These are phyloP conservation scores for Barbatosphaeria neglecta DNA, from an alignment of 495 filamentous ascomycete species.

Conservation along the genomic window DNA sequence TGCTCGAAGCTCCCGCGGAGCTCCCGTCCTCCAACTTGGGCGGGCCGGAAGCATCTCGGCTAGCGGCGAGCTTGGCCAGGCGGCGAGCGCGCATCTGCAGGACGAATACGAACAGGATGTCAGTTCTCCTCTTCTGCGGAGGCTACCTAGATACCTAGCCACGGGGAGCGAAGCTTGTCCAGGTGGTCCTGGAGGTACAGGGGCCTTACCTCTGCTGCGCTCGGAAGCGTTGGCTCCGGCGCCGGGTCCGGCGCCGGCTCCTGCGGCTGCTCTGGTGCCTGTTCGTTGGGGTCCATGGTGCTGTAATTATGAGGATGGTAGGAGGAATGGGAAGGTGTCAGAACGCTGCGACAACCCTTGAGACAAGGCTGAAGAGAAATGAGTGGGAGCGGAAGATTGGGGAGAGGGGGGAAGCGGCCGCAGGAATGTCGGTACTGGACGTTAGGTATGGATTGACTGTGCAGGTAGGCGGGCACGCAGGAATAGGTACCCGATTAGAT, in stretches of 20 bases:
- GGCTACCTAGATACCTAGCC: too few relatives aligned
- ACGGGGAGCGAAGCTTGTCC: too few relatives aligned
- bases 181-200: slow-evolving; percentile 11
- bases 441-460: too few relatives aligned
- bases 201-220: slow-evolving; percentile 11
- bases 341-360: too few relatives aligned
- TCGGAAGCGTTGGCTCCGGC: slow-evolving; percentile 3
- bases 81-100: slow-evolving; percentile 28
- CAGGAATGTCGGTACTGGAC: too few relatives aligned
- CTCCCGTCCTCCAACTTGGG: slow-evolving; percentile 2
- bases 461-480: too few relatives aligned
- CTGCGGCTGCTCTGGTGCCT: slow-evolving; percentile 5
- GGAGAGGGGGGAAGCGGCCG: too few relatives aligned
- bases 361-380: too few relatives aligned
- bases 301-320: neutral
- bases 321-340: too few relatives aligned
- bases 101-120: neutral
- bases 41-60: slow-evolving; percentile 1
- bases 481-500: too few relatives aligned
- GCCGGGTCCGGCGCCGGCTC: too few relatives aligned
- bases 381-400: too few relatives aligned
- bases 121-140: slow-evolving; percentile 8
- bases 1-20: neutral
- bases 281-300: slow-evolving; percentile 7
- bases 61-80: slow-evolving; percentile 29